phyloP scores from a whole-genome alignment of 2,329 filamentous ascomycete species.

The Massarina eburnea region DNA sequence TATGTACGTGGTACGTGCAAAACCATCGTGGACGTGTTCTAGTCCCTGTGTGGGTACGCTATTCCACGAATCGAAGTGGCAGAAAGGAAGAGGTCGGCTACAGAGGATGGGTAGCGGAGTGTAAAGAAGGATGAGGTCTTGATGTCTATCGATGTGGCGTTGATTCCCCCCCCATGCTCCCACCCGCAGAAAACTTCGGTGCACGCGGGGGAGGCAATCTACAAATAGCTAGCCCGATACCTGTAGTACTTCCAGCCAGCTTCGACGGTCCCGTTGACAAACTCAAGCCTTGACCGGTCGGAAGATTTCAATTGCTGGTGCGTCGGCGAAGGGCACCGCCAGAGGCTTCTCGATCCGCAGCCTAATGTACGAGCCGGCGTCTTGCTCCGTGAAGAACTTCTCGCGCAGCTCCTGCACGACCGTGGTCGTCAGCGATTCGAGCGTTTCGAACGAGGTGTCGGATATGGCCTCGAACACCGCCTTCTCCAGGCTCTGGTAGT shows the following conservation, averaged over 20 bases:
- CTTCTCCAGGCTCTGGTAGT: conserved; percentile 60
- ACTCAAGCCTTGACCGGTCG: conserved; percentile 19
- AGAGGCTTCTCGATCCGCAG: conserved; percentile 71
- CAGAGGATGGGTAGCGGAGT: too few species aligned
- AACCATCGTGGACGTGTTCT: too few species aligned
- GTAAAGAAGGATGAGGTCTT: too few species aligned
- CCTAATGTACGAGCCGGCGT: conserved; percentile 55
- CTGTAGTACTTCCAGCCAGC: too few species aligned
- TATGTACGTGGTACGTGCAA: too few species aligned
- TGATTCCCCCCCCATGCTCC: too few species aligned
- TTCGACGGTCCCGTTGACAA: neutral
- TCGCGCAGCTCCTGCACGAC: conserved; percentile 46
- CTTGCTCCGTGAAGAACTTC: conserved; percentile 37
- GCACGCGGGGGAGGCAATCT: neutral
- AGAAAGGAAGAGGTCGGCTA: too few species aligned
- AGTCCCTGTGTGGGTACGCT: too few species aligned
- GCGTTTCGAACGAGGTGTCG: conserved; percentile 48
- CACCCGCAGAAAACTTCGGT: neutral
- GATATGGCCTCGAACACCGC: conserved; percentile 56
- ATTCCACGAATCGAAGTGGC: too few species aligned
- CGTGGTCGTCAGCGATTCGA: conserved; percentile 48
- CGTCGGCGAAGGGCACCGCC: conserved; percentile 72
- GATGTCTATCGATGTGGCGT: neutral
- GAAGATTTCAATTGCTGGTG: conserved; percentile 65
- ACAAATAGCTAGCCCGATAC: neutral